Percentiles rank a stretch among this genome's conserved stretches.
These are phyloP conservation scores for Bipolaris bicolor DNA, from an alignment of 2,329 filamentous ascomycete genomes.

Conservation along the genomic window DNA sequence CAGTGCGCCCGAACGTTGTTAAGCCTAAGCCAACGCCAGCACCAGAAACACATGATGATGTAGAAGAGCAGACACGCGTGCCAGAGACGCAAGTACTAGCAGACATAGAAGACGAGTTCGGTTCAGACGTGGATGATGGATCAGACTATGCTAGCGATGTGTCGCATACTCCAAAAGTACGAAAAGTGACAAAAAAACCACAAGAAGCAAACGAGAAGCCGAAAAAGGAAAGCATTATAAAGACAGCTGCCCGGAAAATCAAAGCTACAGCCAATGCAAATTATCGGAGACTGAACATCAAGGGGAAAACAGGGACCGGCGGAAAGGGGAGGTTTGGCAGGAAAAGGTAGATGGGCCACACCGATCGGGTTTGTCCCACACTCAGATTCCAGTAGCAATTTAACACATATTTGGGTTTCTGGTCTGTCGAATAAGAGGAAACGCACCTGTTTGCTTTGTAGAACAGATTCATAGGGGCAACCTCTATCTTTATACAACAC, in stretches of 20 bases:
- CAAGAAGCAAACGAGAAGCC: conserved; percentile 18
- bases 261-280: conserved; percentile 57
- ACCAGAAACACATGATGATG: conserved; percentile 30
- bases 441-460: not conserved
- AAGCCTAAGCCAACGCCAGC: conserved; percentile 53
- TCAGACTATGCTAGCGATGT: conserved; percentile 53
- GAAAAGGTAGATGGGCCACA: conserved; percentile 26
- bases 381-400: not conserved
- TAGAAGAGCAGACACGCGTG: conserved; percentile 52
- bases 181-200: conserved; percentile 29
- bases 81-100: conserved; percentile 34
- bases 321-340: conserved; percentile 51
- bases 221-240: conserved; percentile 38
- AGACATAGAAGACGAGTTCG: conserved; percentile 42
- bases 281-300: conserved; percentile 58
- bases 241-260: conserved; percentile 52
- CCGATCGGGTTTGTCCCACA: not conserved
- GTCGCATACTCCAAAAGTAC: conserved; percentile 43
- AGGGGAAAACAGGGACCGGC: conserved; percentile 52
- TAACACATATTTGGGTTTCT: not conserved
- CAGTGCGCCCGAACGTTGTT: conserved; percentile 48
- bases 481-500: conserved; percentile 9
- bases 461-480: conserved; percentile 7
- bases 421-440: conserved; percentile 1
- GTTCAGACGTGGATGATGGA: conserved; percentile 41